Conservation (phyloP, 2,329 filamentous ascomycete genomes). For the Coleophoma cylindrospora region DNA sequence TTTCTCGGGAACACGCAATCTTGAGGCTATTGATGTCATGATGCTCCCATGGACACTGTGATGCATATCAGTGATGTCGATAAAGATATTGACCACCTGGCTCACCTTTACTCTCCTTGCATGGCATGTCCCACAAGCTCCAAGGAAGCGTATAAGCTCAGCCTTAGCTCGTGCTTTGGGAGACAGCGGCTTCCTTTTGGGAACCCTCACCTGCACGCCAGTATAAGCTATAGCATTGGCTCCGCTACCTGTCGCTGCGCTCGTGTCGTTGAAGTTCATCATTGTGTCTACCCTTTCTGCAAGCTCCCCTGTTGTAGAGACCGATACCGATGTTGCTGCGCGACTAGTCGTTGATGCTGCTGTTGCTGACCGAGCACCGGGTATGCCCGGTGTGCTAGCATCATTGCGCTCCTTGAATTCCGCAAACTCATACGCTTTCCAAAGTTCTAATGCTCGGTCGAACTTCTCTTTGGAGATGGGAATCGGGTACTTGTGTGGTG, state of each 20-base stretch:
- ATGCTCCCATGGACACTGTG: conserved; percentile 22
- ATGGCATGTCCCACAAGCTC: conserved; percentile 17
- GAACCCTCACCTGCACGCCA: conserved; percentile 16
- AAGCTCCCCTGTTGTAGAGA: neutral
- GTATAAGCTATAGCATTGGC: conserved; percentile 12
- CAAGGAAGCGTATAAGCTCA: conserved; percentile 21
- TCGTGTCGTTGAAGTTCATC: neutral
- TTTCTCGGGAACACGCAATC: conserved; percentile 1
- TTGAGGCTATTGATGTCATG: conserved; percentile 22
- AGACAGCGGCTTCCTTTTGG: conserved; percentile 13
- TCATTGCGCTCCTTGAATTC: conserved; percentile 11
- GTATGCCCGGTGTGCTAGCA: conserved; percentile 9
- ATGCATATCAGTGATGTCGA: neutral
- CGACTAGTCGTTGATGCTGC: conserved; percentile 14
- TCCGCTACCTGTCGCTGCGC: neutral
- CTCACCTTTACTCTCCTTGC: conserved; percentile 15
- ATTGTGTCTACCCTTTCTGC: neutral
- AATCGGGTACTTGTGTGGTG: conserved; percentile 10
- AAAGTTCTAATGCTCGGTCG: conserved; percentile 16
- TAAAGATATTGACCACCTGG: neutral
- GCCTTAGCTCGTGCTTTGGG: conserved; percentile 19
- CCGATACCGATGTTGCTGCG: conserved; percentile 2
- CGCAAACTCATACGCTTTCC: conserved; percentile 9
- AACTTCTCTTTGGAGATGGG: conserved; percentile 17
- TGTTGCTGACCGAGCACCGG: conserved; percentile 13